phyloP scores from a whole-genome alignment of 176 grass and related monocot species.

The Phoenix dactylifera region DNA sequence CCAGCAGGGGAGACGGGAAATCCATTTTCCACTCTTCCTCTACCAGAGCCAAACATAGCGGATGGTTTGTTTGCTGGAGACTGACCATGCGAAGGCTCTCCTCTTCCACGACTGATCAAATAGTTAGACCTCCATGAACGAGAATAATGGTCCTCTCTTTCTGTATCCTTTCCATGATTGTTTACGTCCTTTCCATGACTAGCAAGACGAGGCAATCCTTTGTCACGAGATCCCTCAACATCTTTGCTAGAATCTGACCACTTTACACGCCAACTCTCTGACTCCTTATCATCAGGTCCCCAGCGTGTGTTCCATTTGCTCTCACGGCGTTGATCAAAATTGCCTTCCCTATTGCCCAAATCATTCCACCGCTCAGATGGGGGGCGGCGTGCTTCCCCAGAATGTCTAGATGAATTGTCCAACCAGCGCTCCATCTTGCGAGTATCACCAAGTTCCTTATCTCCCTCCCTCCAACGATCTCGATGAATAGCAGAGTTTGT shows the following conservation, averaged over 20 bases:
- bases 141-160: constrained; percentile 61
- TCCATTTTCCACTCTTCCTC: constrained; percentile 52
- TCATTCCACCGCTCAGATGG: constrained; percentile 51
- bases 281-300: constrained; percentile 77
- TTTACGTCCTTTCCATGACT: constrained; percentile 45
- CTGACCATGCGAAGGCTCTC: constrained; percentile 47
- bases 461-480: constrained; percentile 59
- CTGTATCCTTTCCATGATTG: constrained; percentile 66
- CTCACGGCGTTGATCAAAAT: constrained; percentile 63
- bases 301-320: constrained; percentile 80
- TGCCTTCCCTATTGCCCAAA: constrained; percentile 57
- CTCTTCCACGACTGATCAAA: constrained; percentile 48
- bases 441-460: constrained; percentile 60
- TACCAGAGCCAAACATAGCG: constrained; percentile 52
- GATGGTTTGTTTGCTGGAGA: constrained; percentile 35
- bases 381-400: constrained; percentile 49
- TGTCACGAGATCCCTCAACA: constrained; percentile 42
- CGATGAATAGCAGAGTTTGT: constrained; percentile 64
- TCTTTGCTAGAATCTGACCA: constrained; percentile 66
- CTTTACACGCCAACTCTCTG: constrained; percentile 62
- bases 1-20: constrained; percentile 37
- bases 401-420: constrained; percentile 45
- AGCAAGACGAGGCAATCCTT: constrained; percentile 32
- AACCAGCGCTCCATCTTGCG: constrained; percentile 56
- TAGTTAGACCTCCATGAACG: constrained; percentile 84